Evolutionary conservation across 2,329 filamentous ascomycete species (phyloP).

Genomic region (Aspergillus clavatus): DNA sequence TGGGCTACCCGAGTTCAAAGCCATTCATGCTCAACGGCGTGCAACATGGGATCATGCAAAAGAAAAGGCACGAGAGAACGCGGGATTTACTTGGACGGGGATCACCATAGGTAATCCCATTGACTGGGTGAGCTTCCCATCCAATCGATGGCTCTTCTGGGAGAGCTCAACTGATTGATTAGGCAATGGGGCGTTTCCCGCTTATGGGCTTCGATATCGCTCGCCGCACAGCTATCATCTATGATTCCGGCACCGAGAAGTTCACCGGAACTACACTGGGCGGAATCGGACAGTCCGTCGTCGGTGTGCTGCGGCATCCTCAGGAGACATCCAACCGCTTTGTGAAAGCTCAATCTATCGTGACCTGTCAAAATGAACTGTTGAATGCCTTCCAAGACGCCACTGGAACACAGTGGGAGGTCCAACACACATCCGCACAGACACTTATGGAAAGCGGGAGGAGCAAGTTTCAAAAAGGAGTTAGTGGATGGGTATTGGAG

Average conservation of each 20-base stretch:
- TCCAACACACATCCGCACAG: constrained; percentile 1
- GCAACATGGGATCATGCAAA: constrained; percentile 3
- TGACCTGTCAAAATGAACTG: constrained; percentile 7
- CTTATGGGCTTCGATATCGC: constrained; percentile 7
- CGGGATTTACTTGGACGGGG: constrained; percentile 4
- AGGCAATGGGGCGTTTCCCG: constrained; percentile 5
- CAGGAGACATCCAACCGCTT: constrained; percentile 8
- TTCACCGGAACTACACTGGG: constrained; percentile 6
- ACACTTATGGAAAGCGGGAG: neutral
- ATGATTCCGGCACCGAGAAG: constrained; percentile 6
- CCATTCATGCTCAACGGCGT: neutral
- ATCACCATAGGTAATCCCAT: constrained; percentile 7
- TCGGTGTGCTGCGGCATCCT: constrained; percentile 6
- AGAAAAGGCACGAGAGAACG: neutral
- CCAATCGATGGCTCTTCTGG: no score
- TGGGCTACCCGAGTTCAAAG: constrained; percentile 1
- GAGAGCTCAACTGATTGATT: no score
- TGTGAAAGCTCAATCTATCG: constrained; percentile 5
- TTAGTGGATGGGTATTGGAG: constrained; percentile 3
- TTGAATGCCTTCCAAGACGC: constrained; percentile 7
- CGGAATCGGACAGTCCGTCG: constrained; percentile 9
- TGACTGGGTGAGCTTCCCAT: constrained; percentile 5
- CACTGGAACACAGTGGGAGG: constrained; percentile 5
- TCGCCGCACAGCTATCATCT: constrained; percentile 3
- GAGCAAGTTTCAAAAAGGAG: constrained; percentile 1